Evolutionary conservation across 176 grass and related monocot genomes (phyloP).

Genomic region (Carex myosuroides): DNA sequence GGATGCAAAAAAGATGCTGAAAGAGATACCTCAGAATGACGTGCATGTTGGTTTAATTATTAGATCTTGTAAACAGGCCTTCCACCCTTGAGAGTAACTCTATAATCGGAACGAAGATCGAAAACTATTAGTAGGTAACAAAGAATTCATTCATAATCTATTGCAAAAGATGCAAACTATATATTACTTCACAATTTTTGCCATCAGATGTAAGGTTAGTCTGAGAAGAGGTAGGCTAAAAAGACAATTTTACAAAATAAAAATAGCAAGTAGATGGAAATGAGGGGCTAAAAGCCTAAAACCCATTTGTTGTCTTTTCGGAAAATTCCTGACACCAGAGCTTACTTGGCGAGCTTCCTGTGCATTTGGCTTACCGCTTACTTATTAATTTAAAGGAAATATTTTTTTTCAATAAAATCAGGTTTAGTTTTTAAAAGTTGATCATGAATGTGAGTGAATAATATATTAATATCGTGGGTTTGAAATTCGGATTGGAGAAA

Average conservation of each 20-base stretch:
- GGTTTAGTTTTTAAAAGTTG: too few species aligned
- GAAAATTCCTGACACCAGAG: background rate
- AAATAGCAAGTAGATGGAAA: background rate
- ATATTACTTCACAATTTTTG: background rate
- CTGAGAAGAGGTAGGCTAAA: background rate
- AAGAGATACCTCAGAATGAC: conserved; percentile 44
- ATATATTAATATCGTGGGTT: too few species aligned
- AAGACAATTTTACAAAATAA: background rate
- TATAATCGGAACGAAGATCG: too few species aligned
- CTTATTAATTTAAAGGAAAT: too few species aligned
- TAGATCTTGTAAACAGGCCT: conserved; percentile 29
- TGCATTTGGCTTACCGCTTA: too few species aligned
- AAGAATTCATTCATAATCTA: background rate
- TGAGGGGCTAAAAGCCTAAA: background rate
- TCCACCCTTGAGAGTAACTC: background rate
- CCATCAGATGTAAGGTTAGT: background rate
- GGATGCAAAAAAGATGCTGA: conserved; percentile 40
- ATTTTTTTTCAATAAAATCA: too few species aligned
- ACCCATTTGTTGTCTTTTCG: background rate
- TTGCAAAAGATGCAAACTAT: background rate
- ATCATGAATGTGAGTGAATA: too few species aligned
- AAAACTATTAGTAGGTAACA: background rate
- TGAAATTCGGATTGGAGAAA: too few species aligned
- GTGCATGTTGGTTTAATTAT: conserved; percentile 40
- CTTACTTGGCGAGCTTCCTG: too few species aligned